Evolutionary conservation across 2,329 filamentous ascomycete genomes (phyloP), one percentile per base, ranked within the genome.

Genomic region (Leptodontidium sp.): DNA sequence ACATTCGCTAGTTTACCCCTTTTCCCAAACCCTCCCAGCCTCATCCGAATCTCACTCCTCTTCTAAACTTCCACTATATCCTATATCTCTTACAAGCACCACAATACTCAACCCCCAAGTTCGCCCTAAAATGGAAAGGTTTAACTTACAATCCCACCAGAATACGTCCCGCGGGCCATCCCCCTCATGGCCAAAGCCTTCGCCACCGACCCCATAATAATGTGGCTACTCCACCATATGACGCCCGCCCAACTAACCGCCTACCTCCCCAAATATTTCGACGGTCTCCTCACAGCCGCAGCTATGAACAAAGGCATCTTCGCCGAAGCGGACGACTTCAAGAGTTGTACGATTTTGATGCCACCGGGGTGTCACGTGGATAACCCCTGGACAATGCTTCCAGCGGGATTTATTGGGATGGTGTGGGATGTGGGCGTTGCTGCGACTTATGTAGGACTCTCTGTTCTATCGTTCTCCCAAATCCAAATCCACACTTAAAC

Each of bases 341-440:
- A 71, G 58, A 59, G 62, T 40, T 70, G 68, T 62, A 61, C 47
- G 2, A 38, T 72, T 5, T 38, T 75, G 15, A 70, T 75, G 63
- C 70, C 68, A 0, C 74, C 72, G 1, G 64, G 68, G 1, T 49
- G 53, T 15, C 65, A 67, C 29, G 64, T 72, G 5, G 74, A 69
- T 21, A 73, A 73, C 62, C 64, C 66, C 12, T 61, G 55, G 26
- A 74, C 70, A 4, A 21, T 71, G n/a, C n/a, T 71, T 9, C 71
- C 64, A 12, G 65, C 74, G 1, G 74, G 73, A 15, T 65, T 73
- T 5, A 12, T 72, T n/a, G 40, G 53, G 1, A 52, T 74, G 50
- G 35, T 72, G 43, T 72, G 71, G 71, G 71, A 70, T 58, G 64
- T 74, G n/a, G 73, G 73, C 6, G 6, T 49, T 43, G 29, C 21